These are phyloP conservation scores for Lecanoromycetidae sp. DNA, from an alignment of 2,329 filamentous ascomycete species.

Conservation along the genomic window DNA sequence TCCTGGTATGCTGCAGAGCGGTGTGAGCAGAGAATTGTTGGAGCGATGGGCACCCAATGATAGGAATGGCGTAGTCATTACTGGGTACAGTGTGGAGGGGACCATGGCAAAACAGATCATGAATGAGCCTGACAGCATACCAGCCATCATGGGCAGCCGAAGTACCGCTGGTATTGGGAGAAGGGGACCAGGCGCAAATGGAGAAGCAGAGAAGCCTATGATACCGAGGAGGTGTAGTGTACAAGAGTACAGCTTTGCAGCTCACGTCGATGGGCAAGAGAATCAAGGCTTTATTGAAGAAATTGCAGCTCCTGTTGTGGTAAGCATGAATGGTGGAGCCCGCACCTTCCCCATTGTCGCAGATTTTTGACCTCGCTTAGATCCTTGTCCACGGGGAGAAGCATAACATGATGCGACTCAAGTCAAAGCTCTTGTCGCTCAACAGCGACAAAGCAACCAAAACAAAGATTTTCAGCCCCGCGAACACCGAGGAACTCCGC, in stretches of 20 bases:
- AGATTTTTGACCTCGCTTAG: constrained; percentile 37
- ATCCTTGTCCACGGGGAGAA: constrained; percentile 96
- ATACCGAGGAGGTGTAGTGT: constrained; percentile 87
- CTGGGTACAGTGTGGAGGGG: constrained; percentile 94
- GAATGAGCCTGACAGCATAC: constrained; percentile 88
- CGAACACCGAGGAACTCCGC: constrained; percentile 86
- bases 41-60: constrained; percentile 94
- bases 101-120: constrained; percentile 96
- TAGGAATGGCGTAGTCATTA: constrained; percentile 97
- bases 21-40: constrained; percentile 80
- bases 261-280: constrained; percentile 90
- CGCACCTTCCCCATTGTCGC: no score
- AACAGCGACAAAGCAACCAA: constrained; percentile 71
- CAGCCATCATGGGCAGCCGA: constrained; percentile 75
- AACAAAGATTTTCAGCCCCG: constrained; percentile 83
- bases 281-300: constrained; percentile 97
- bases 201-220: constrained; percentile 67
- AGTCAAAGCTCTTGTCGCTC: constrained; percentile 86
- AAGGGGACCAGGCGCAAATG: constrained; percentile 40
- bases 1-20: constrained; percentile 96
- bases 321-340: constrained; percentile 43
- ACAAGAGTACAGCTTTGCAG: constrained; percentile 88
- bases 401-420: constrained; percentile 94
- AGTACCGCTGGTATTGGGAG: constrained; percentile 45
- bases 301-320: constrained; percentile 79